Evolutionary conservation across 2,329 filamentous ascomycete genomes (phyloP), one percentile per base, ranked within the genome.

Genomic region (Aspergillus neoniger): DNA sequence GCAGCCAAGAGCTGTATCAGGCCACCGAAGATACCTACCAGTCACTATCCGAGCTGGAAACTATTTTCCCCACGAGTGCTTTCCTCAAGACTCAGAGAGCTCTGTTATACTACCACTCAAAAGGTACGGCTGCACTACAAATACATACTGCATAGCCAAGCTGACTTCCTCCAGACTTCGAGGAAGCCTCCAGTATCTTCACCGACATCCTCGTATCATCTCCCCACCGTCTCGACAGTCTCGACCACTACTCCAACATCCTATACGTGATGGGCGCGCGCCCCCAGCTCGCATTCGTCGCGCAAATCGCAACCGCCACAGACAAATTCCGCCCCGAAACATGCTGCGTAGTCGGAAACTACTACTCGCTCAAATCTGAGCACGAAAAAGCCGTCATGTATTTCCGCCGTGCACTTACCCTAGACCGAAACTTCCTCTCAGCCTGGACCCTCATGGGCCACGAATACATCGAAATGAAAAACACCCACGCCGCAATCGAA

Each of bases 381-480:
- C 95, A 99, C 74, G 95, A 99, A 75, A 99, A 99, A 74, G 94
- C 95, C 0, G 93, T 99, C 56, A 92, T 97, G 79, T 98, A 98
- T 77, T 99, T 99, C 80, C 90, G 95, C 3, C 89, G 95, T 21
- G 95, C 95, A 0, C 79, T 99, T 19, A 96, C 92, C 0, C 82
- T 99, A 0, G 95, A 99, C 73, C 88, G 94, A 9, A 89, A 88
- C 25, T 99, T 95, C 73, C 84, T 97, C 15, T 96, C 92, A 0
- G 95, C 95, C 1, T 99, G 95, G 95, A 99, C 95, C 0, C 82
- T 99, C 1, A 98, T 99, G 94, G 95, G 95, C 1, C 95, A 99
- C 76, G 95, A 99, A 75, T 99, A 97, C 69, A 92, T 98, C 57
- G 95, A 99, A 76, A 88, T 99, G 77, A 99, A 98, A 73, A 99